Base-by-base conservation (phyloP, 2,329 filamentous ascomycete species). In the Hirsutella rhossiliensis region DNA sequence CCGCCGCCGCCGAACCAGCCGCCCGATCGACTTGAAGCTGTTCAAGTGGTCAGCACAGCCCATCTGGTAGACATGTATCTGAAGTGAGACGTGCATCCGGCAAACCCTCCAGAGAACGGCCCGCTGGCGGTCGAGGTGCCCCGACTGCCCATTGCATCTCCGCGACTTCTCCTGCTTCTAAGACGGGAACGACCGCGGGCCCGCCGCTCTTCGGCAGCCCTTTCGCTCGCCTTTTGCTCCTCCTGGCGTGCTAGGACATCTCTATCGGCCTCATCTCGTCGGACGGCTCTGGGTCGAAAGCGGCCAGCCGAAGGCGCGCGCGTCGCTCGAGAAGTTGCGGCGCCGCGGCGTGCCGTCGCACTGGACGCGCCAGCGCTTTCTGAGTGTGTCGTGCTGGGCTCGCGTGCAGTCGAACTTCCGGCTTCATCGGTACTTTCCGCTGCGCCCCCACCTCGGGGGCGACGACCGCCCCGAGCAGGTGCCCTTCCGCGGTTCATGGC, bases 241-340 rank as follows among this genome's bases (percentile, higher is more conserved):
- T 69, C 66, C 43, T 66, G 61, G 12, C 65, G 60, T 39, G 71
- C 71, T 11, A 74, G 56, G 42, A 52, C 64, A 43, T 71, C 68
- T 53, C 71, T 61, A 42, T 73, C 69, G 7, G 66, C 64, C 44
- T 72, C 70, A 57, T 73, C 69, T 64, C 71, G 61, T 43, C 71
- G 64, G 40, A 72, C 54, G 46, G 67, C 69, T 50, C 66, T 72
- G 28, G 71, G 71, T 42, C 64, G 65, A 43, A 73, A 72, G 32
- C 71, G 63, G 34, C 61, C 62, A 11, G 56, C 47, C 18, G 57
- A 55, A n/a, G 62, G 54, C 17, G 62, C 63, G 27, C 63, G 53
- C 13, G 64, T 57, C 11, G 60, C 59, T 32, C 61, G 57, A 4
- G 65, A 53, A 5, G 62, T 56, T 31, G 59, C 51, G 8, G 59